Percentiles rank a stretch among this genome's conserved stretches.
phyloP scores from a whole-genome alignment of 148 eudicot species.

The Arbutus unedo region DNA sequence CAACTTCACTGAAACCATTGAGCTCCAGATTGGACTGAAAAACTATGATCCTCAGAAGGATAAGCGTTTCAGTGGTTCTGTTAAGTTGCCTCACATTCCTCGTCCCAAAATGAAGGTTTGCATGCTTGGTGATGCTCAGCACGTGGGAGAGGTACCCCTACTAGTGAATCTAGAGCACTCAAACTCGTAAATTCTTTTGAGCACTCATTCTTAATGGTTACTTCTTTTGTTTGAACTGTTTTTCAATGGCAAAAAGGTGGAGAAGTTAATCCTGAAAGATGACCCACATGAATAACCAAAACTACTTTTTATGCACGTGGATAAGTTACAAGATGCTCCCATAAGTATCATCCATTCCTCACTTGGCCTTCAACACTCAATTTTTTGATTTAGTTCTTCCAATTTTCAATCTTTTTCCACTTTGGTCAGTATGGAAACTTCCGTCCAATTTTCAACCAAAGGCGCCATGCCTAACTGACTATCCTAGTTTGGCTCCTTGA shows the following conservation, averaged over 20 bases:
- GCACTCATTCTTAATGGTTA: neutral
- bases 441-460: neutral
- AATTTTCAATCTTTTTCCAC: neutral
- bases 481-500: neutral
- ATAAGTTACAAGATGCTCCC: neutral
- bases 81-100: conserved; percentile 76
- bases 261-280: neutral
- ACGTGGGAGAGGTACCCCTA: conserved; percentile 64
- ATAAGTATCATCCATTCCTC: neutral
- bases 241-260: neutral
- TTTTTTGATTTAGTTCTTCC: neutral
- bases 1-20: conserved; percentile 65
- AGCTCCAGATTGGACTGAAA: conserved; percentile 83
- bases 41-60: conserved; percentile 89
- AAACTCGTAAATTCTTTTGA: neutral
- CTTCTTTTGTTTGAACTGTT: neutral
- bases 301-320: neutral
- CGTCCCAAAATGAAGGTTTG: conserved; percentile 86
- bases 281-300: neutral
- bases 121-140: conserved; percentile 96
- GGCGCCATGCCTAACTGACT: neutral
- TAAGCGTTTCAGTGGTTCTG: conserved; percentile 90
- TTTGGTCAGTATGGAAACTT: neutral
- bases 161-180: neutral
- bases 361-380: neutral